These are phyloP conservation scores for Alternaria rosae DNA, from an alignment of 2,329 filamentous ascomycete genomes.

Conservation along the genomic window DNA sequence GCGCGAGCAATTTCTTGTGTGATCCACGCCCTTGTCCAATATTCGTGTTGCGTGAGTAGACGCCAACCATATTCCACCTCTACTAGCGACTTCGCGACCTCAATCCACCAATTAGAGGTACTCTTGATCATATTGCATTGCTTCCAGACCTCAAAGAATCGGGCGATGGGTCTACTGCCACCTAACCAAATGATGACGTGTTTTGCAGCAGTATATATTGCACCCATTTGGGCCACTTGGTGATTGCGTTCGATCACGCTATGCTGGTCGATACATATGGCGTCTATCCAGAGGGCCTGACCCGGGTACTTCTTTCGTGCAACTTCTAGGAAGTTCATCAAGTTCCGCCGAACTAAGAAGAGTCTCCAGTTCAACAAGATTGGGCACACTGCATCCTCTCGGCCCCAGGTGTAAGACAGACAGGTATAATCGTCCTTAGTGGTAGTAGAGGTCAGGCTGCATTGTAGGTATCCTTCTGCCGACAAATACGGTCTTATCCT, in stretches of 20 bases:
- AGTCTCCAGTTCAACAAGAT: accelerated
- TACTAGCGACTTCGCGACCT: too few species aligned
- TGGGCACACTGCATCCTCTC: accelerated
- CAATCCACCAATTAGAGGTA: too few species aligned
- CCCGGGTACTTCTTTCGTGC: accelerated
- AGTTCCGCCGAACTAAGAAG: accelerated
- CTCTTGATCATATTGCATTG: too few species aligned
- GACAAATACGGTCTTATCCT: background rate
- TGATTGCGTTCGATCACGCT: background rate
- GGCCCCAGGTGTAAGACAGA: background rate
- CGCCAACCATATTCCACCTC: too few species aligned
- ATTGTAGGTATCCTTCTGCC: background rate
- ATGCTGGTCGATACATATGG: background rate
- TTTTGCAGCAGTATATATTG: background rate
- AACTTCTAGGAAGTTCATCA: background rate
- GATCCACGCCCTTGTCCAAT: too few species aligned
- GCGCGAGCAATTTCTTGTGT: too few species aligned
- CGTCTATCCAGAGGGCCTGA: background rate
- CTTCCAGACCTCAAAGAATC: too few species aligned
- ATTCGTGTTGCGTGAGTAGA: too few species aligned
- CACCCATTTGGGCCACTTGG: background rate
- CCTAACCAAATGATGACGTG: background rate
- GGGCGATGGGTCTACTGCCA: too few species aligned
- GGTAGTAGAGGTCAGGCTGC: background rate
- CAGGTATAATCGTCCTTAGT: background rate